Conservation (phyloP, 306 rosid genomes). For the Inga laurina region DNA sequence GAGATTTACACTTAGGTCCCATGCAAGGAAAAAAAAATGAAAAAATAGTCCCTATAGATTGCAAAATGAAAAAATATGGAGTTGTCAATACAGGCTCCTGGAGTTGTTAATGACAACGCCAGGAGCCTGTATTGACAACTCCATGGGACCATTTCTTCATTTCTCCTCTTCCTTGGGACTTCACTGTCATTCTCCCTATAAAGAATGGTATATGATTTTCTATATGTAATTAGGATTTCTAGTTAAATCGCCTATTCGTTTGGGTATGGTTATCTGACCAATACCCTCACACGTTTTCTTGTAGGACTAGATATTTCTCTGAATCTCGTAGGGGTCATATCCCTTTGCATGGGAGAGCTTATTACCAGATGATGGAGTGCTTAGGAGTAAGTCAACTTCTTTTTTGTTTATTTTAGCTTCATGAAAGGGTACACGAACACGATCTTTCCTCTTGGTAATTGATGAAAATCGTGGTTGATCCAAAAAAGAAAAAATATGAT, state of each 20-base stretch:
- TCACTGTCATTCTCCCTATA: no score
- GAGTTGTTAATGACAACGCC: no score
- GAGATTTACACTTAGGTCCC: no score
- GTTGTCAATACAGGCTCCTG: no score
- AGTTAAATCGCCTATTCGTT: conserved; percentile 13
- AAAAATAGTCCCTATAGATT: no score
- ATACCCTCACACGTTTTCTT: conserved; percentile 19
- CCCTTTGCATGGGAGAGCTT: conserved; percentile 96
- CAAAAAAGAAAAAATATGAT: neutral
- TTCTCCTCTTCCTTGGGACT: no score
- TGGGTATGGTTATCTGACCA: conserved; percentile 30
- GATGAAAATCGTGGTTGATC: conserved; percentile 4
- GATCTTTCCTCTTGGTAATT: conserved; percentile 1
- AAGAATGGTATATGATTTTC: conserved; percentile 74
- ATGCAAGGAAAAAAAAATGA: no score
- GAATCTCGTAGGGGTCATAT: conserved; percentile 98
- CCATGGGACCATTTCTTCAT: no score
- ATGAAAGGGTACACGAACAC: neutral
- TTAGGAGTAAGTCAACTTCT: conserved; percentile 77
- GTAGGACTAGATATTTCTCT: conserved; percentile 96
- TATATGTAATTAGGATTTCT: conserved; percentile 16
- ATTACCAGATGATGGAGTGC: conserved; percentile 98
- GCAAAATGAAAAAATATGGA: no score
- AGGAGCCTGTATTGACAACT: no score
- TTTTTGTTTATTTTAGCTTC: conserved; percentile 7